These are phyloP conservation scores for Gyrodon lividus DNA, from an alignment of 768 basidiomycete species.

Conservation along the genomic window DNA sequence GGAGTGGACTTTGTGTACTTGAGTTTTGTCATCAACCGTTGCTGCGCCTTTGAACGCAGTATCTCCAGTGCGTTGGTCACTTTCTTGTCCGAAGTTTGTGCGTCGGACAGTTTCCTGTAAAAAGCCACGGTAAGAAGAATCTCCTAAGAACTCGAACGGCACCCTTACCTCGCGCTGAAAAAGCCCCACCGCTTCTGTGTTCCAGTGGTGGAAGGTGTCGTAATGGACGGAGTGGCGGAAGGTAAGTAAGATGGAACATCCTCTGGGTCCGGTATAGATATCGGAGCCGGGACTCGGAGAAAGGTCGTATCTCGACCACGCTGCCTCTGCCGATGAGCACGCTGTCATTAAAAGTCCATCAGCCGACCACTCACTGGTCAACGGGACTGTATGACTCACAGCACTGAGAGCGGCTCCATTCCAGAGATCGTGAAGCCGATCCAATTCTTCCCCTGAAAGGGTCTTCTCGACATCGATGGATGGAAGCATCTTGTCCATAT, in stretches of 20 bases:
- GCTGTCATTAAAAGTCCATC: conserved; percentile 14
- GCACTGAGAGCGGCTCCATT: conserved; percentile 25
- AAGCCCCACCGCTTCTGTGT: conserved; percentile 17
- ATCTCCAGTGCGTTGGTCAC: background rate
- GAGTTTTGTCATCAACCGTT: conserved; percentile 19
- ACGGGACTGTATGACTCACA: conserved; percentile 7
- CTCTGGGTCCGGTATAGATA: conserved; percentile 12
- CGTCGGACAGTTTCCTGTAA: conserved; percentile 14
- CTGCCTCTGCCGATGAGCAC: conserved; percentile 21
- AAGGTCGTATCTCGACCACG: conserved; percentile 1
- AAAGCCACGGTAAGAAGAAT: background rate
- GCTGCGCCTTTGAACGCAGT: conserved; percentile 14
- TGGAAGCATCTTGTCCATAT: conserved; percentile 13
- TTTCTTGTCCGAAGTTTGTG: conserved; percentile 9
- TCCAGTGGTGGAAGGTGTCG: background rate
- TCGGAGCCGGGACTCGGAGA: conserved; percentile 8
- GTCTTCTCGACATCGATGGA: conserved; percentile 16
- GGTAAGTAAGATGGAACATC: background rate
- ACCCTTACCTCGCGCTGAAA: conserved; percentile 20
- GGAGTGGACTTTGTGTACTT: conserved; percentile 25
- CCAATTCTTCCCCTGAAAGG: conserved; percentile 19
- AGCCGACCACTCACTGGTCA: background rate
- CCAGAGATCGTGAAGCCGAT: conserved; percentile 22
- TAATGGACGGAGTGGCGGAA: conserved; percentile 3
- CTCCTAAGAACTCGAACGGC: background rate